phyloP scores from a whole-genome alignment of 2,329 filamentous ascomycete genomes.

The Epichloe uncinata region DNA sequence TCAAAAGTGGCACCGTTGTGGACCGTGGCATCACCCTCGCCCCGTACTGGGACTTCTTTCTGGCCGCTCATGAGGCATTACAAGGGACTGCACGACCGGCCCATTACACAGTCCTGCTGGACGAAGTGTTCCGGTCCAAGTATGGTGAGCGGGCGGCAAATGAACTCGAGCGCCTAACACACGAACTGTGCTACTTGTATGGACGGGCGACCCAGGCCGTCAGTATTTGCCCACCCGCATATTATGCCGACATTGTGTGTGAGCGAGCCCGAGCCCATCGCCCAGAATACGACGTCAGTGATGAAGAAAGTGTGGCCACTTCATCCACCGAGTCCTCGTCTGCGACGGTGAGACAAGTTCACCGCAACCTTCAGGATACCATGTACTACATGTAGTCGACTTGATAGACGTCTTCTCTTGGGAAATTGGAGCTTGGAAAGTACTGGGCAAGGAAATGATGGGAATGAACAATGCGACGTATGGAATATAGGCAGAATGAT shows the following conservation, averaged over 20 bases:
- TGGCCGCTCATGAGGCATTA: slow-evolving; percentile 68
- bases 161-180: slow-evolving; percentile 57
- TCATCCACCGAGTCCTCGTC: slow-evolving; percentile 4
- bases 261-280: slow-evolving; percentile 64
- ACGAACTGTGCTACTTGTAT: slow-evolving; percentile 71
- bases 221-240: slow-evolving; percentile 74
- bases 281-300: slow-evolving; percentile 40
- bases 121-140: slow-evolving; percentile 48
- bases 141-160: slow-evolving; percentile 41
- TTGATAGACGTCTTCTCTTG: not conserved
- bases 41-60: slow-evolving; percentile 70
- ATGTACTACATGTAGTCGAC: slow-evolving; percentile 37
- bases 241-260: slow-evolving; percentile 81
- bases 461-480: no score
- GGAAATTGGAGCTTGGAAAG: not conserved
- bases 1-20: slow-evolving; percentile 64
- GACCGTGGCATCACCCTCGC: slow-evolving; percentile 71
- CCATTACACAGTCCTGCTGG: slow-evolving; percentile 66
- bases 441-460: not conserved
- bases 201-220: slow-evolving; percentile 81
- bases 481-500: no score
- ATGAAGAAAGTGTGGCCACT: slow-evolving; percentile 16
- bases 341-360: slow-evolving; percentile 20
- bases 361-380: slow-evolving; percentile 27
- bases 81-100: slow-evolving; percentile 75